Conservation (phyloP, 2,329 filamentous ascomycete genomes). For the Pestalotiopsis sp. region DNA sequence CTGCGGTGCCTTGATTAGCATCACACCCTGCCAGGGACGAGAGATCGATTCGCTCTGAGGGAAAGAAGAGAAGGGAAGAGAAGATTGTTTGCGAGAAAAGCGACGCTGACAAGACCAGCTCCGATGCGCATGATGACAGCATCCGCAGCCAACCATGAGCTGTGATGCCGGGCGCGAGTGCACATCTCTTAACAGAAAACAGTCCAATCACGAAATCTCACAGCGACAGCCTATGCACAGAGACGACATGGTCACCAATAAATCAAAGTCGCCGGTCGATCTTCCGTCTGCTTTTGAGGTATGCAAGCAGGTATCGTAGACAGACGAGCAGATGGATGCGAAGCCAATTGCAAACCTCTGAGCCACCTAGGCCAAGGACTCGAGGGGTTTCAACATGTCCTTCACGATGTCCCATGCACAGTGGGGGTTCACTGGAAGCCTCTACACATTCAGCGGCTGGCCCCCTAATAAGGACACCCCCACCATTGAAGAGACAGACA, state of each 20-base stretch:
- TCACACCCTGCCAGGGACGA: conserved; percentile 4
- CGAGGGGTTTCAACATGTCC: no score
- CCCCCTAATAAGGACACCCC: neutral
- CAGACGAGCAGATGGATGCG: neutral
- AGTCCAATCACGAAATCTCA: neutral
- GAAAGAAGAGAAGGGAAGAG: neutral
- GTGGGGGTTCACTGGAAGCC: neutral
- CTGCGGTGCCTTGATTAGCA: neutral
- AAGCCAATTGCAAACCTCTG: neutral
- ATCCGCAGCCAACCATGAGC: neutral
- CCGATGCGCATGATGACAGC: neutral
- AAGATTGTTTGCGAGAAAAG: neutral
- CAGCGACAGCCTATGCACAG: neutral
- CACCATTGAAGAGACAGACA: neutral
- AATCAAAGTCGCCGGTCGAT: neutral
- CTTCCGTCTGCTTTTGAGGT: neutral
- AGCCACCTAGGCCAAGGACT: neutral
- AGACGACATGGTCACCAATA: neutral
- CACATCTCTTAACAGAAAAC: neutral
- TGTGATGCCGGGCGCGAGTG: neutral
- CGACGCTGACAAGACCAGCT: neutral
- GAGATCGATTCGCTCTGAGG: neutral
- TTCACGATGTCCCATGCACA: neutral
- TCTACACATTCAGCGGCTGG: neutral
- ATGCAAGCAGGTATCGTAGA: no score